Percentiles rank a stretch among this genome's conserved stretches.
phyloP scores from a whole-genome alignment of 306 rosid genomes.

The Acacia crassicarpa region DNA sequence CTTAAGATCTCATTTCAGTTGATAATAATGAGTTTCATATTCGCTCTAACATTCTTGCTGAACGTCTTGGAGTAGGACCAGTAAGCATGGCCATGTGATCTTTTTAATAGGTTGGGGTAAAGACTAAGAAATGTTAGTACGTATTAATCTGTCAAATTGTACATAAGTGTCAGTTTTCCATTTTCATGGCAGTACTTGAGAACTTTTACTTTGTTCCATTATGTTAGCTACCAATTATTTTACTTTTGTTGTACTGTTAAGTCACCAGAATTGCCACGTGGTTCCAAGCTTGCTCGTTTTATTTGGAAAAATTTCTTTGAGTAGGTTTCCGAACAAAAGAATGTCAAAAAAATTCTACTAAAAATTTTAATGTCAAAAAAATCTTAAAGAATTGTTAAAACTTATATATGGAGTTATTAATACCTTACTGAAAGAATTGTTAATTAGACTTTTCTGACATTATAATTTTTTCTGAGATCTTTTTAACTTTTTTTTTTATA shows the following conservation, averaged over 20 bases:
- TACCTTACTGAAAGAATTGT: too few relatives aligned
- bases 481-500: too few relatives aligned
- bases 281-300: neutral
- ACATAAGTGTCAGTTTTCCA: conserved; percentile 23
- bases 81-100: neutral
- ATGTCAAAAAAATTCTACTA: too few relatives aligned
- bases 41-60: conserved; percentile 11
- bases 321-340: too few relatives aligned
- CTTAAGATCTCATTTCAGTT: neutral
- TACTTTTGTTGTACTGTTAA: neutral
- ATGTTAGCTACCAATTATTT: neutral
- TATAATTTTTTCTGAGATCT: too few relatives aligned
- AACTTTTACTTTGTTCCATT: conserved; percentile 10
- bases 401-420: too few relatives aligned
- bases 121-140: neutral
- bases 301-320: too few relatives aligned
- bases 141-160: conserved; percentile 28
- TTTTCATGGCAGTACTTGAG: conserved; percentile 12
- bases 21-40: neutral
- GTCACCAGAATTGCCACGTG: neutral
- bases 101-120: conserved; percentile 4
- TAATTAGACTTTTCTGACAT: too few relatives aligned
- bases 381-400: too few relatives aligned
- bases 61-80: conserved; percentile 29
- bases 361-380: too few relatives aligned